Conservation (phyloP, 1,284 basidiomycete genomes). For the Cutaneotrichosporon mucoides region DNA sequence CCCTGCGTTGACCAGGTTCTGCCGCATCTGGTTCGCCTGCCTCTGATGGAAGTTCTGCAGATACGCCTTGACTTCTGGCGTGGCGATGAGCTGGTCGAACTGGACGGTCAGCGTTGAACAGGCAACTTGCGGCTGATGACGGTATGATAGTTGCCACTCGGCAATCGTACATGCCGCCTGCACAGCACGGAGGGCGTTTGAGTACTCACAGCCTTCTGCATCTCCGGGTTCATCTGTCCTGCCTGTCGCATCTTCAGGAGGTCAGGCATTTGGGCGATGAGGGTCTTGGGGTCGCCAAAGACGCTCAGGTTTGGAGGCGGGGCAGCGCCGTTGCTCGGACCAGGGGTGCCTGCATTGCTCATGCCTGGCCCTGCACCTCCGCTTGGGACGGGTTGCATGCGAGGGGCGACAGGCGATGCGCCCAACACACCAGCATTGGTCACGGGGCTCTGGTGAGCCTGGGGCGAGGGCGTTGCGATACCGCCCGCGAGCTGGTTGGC, state of each 20-base stretch:
- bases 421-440: slow-evolving; percentile 13
- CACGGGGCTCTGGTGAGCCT: slow-evolving; percentile 17
- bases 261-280: slow-evolving; percentile 18
- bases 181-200: too few relatives aligned
- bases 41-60: slow-evolving; percentile 15
- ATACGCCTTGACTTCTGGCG: slow-evolving; percentile 19
- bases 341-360: slow-evolving; percentile 8
- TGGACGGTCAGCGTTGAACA: slow-evolving; percentile 4
- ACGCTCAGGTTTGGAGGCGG: slow-evolving; percentile 5
- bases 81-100: slow-evolving; percentile 18
- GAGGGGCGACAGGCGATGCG: slow-evolving; percentile 16
- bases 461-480: slow-evolving; percentile 17
- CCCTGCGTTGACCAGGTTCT: slow-evolving; percentile 13
- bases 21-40: slow-evolving; percentile 11
- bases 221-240: slow-evolving; percentile 16
- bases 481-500: slow-evolving; percentile 6
- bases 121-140: too few relatives aligned
- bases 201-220: slow-evolving; percentile 19
- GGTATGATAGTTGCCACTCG: too few relatives aligned
- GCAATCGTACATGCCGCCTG: too few relatives aligned
- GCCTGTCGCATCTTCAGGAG: slow-evolving; percentile 18
- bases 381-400: slow-evolving; percentile 19
- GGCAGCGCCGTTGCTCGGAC: slow-evolving; percentile 3
- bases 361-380: slow-evolving; percentile 15
- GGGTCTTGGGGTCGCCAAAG: slow-evolving; percentile 15